Conservation (phyloP, 352 stramenopile genomes). For the Pythium biforme region DNA sequence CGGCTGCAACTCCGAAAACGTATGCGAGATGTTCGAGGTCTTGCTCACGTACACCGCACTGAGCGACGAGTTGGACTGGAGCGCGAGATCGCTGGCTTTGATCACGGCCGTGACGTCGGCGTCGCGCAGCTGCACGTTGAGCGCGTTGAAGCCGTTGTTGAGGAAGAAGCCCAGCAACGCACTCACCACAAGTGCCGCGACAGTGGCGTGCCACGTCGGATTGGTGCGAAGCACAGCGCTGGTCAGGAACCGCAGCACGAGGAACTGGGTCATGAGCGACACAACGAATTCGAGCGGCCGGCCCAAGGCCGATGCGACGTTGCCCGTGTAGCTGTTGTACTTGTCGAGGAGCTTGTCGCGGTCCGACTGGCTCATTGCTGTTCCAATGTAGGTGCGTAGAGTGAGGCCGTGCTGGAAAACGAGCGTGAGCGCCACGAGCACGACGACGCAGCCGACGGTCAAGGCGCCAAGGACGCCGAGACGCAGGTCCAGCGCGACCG, state of each 20-base stretch:
- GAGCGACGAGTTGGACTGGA: background rate
- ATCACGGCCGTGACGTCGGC: background rate
- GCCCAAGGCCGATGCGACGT: background rate
- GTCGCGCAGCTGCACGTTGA: constrained; percentile 7
- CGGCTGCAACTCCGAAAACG: background rate
- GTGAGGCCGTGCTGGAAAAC: background rate
- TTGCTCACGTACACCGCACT: background rate
- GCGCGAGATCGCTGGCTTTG: background rate
- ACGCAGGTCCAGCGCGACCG: too few species aligned
- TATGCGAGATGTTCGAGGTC: background rate
- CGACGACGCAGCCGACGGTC: too few species aligned
- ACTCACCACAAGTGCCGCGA: background rate
- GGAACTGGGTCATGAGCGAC: constrained; percentile 1
- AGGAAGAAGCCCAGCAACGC: background rate
- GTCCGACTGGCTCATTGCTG: background rate
- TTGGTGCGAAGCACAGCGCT: background rate
- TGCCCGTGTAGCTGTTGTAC: constrained; percentile 12
- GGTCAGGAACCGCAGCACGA: constrained; percentile 6
- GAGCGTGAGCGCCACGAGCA: background rate
- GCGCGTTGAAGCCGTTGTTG: constrained; percentile 4
- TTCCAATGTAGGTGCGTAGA: background rate
- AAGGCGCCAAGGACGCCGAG: too few species aligned
- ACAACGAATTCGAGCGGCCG: constrained; percentile 1
- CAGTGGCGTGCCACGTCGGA: background rate
- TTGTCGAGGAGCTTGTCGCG: constrained; percentile 1